Conservation (phyloP, 768 basidiomycete genomes). For the Hygrocybe coccinea region DNA sequence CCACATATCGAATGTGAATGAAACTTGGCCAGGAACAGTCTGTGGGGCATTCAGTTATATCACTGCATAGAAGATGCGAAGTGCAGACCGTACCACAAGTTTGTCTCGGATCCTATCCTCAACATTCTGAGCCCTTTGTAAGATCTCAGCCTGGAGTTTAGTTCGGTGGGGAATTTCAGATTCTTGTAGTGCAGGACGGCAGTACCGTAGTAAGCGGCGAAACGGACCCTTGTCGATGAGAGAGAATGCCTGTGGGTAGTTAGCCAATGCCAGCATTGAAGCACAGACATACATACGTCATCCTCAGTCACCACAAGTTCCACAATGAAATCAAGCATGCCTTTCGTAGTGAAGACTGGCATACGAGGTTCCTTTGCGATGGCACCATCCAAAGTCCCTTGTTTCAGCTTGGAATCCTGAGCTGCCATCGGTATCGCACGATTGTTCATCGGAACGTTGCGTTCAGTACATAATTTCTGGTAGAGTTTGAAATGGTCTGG, state of each 20-base stretch:
- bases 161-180: not conserved
- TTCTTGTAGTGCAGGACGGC: not conserved
- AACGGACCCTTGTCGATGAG: not conserved
- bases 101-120: not conserved
- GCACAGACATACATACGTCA: no score
- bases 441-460: no score
- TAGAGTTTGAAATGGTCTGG: not conserved
- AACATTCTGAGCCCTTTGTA: not conserved
- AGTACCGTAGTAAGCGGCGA: not conserved
- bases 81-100: no score
- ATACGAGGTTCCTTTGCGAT: not conserved
- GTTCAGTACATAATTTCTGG: not conserved
- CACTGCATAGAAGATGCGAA: no score
- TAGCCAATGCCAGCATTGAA: no score
- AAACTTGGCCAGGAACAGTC: not conserved
- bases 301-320: not conserved
- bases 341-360: not conserved
- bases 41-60: not conserved
- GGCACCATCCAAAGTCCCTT: not conserved
- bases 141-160: not conserved
- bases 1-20: slow-evolving; percentile 16
- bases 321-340: not conserved
- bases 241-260: no score
- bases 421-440: no score
- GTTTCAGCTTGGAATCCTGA: not conserved